Conservation (phyloP, 257 asterid genomes). For the Primulina tabacum region DNA sequence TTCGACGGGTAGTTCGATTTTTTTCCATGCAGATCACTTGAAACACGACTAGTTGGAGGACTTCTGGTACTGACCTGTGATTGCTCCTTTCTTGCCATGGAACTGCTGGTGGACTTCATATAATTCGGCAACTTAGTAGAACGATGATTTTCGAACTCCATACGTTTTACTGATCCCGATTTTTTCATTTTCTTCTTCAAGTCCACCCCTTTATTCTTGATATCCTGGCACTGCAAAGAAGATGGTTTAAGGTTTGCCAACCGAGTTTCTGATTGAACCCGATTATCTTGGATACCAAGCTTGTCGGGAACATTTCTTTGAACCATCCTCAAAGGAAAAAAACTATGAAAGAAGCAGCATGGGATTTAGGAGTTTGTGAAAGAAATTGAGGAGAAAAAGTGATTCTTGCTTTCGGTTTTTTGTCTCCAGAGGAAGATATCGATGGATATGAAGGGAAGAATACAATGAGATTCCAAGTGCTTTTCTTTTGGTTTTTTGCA, state of each 20-base stretch:
- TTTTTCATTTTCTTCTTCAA: conserved; percentile 73
- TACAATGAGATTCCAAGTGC: not conserved
- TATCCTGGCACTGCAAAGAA: conserved; percentile 40
- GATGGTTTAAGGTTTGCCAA: conserved; percentile 35
- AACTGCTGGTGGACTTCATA: conserved; percentile 87
- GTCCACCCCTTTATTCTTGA: conserved; percentile 43
- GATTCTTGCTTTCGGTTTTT: conserved; percentile 24
- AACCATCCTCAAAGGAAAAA: conserved; percentile 61
- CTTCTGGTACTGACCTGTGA: conserved; percentile 43
- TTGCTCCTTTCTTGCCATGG: conserved; percentile 68
- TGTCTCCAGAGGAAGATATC: conserved; percentile 15
- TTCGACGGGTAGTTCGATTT: conserved; percentile 27
- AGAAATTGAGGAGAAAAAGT: not conserved
- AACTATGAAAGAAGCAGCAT: conserved; percentile 24
- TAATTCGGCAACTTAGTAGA: conserved; percentile 52
- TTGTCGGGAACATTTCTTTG: conserved; percentile 55
- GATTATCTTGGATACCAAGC: conserved; percentile 42
- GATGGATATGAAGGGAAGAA: conserved; percentile 2
- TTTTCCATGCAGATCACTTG: conserved; percentile 25
- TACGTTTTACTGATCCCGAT: conserved; percentile 48
- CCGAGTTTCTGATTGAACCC: conserved; percentile 31
- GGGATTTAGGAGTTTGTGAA: conserved; percentile 17
- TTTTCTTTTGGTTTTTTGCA: conserved; percentile 10
- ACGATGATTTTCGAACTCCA: conserved; percentile 20
- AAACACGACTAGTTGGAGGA: conserved; percentile 29